Conservation (phyloP, 2,329 filamentous ascomycete species). For the Exophiala alcalophila region DNA sequence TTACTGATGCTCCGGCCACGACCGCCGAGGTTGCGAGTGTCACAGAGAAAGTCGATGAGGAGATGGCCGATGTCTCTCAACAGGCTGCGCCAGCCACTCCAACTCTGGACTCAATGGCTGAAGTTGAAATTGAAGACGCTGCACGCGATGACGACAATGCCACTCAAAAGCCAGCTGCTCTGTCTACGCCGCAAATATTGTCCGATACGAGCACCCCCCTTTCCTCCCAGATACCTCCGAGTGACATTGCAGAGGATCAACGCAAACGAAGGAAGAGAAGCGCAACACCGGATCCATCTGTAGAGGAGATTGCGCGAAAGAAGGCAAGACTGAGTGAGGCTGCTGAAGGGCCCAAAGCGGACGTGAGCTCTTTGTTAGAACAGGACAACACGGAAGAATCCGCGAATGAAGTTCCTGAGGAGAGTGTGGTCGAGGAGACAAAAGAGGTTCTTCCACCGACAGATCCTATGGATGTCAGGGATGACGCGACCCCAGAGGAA, state of each 20-base stretch:
- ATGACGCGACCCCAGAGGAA: background rate
- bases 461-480: background rate
- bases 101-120: no score
- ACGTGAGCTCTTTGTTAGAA: conserved; percentile 25
- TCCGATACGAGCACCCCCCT: conserved; percentile 10
- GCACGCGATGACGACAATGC: background rate
- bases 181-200: background rate
- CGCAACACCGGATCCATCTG: conserved; percentile 57
- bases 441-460: conserved; percentile 34
- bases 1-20: no score
- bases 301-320: conserved; percentile 55
- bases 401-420: background rate
- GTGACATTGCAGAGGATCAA: conserved; percentile 50
- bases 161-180: background rate
- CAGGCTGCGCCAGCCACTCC: no score
- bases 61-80: no score
- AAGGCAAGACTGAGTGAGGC: conserved; percentile 48
- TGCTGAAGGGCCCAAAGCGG: conserved; percentile 20
- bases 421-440: conserved; percentile 29
- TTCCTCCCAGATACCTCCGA: conserved; percentile 12
- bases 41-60: no score
- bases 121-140: no score
- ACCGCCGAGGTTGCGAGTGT: no score
- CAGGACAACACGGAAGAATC: conserved; percentile 21
- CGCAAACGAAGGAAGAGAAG: conserved; percentile 68